phyloP scores from a whole-genome alignment of 768 basidiomycete species.

The Amanita brunnescens region DNA sequence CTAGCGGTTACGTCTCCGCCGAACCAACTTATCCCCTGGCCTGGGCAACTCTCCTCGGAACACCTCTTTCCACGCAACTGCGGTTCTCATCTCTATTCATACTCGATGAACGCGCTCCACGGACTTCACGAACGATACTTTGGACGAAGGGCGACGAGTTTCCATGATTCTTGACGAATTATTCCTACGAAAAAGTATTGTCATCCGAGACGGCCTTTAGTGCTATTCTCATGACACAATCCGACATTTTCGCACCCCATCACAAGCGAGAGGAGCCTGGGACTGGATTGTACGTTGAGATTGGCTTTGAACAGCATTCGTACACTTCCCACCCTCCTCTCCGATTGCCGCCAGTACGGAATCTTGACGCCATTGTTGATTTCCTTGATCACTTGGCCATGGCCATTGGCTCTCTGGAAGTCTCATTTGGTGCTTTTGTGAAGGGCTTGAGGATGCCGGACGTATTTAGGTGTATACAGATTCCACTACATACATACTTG shows the following conservation, averaged over 20 bases:
- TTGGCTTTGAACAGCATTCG: not conserved
- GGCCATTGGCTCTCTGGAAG: not conserved
- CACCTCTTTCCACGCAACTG: not conserved
- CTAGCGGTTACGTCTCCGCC: slow-evolving; percentile 20
- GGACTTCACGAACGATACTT: slow-evolving; percentile 17
- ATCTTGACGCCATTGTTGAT: not conserved
- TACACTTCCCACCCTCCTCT: not conserved
- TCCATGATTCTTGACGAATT: slow-evolving; percentile 34
- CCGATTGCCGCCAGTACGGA: slow-evolving; percentile 2
- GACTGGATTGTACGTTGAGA: slow-evolving; percentile 1
- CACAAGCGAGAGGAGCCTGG: slow-evolving; percentile 2
- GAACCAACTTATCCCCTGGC: not conserved
- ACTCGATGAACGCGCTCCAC: not conserved
- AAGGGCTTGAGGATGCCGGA: not conserved
- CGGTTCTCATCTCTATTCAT: not conserved
- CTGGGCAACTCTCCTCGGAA: slow-evolving; percentile 1
- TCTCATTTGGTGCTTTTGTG: not conserved
- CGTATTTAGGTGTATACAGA: not conserved
- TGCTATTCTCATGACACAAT: not conserved
- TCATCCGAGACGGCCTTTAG: slow-evolving; percentile 2
- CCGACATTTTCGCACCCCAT: not conserved
- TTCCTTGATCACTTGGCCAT: not conserved
- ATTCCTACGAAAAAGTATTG: not conserved
- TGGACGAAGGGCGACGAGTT: slow-evolving; percentile 21
- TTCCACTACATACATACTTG: not conserved